Conservation (phyloP, 768 basidiomycete species). For the Rhizopogon sp. region DNA sequence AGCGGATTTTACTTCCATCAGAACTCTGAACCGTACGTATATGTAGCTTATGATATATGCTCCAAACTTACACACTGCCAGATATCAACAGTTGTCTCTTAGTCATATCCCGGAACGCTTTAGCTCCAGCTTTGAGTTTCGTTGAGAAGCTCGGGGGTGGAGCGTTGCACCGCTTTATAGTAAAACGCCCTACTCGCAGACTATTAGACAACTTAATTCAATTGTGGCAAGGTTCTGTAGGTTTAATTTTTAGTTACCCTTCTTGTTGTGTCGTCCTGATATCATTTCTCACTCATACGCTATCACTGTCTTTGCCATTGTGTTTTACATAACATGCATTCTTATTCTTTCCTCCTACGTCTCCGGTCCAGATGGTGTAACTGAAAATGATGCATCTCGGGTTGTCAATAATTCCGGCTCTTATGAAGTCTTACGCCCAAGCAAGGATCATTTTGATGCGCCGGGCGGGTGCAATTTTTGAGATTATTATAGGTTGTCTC, state of each 20-base stretch:
- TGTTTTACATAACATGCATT: background rate
- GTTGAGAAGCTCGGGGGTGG: constrained; percentile 36
- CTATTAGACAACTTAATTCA: constrained; percentile 1
- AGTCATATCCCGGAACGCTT: constrained; percentile 70
- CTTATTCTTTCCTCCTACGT: background rate
- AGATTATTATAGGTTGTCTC: no score
- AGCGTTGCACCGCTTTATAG: background rate
- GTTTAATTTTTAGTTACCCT: constrained; percentile 5
- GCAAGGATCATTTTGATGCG: no score
- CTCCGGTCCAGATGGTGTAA: no score
- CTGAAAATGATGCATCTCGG: no score
- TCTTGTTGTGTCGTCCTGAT: background rate
- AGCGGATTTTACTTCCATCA: constrained; percentile 92
- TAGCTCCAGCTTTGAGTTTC: constrained; percentile 83
- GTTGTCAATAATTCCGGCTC: background rate
- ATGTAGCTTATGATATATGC: constrained; percentile 14
- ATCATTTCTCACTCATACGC: constrained; percentile 1
- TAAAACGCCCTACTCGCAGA: constrained; percentile 2
- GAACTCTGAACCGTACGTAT: constrained; percentile 82
- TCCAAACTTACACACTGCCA: constrained; percentile 23
- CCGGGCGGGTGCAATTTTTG: no score
- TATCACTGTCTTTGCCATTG: background rate
- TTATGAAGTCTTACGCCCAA: no score
- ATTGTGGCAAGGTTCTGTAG: background rate
- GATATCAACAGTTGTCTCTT: constrained; percentile 87